Conservation (phyloP, 192 early-diverging fungal species). For the Podila verticillata region DNA sequence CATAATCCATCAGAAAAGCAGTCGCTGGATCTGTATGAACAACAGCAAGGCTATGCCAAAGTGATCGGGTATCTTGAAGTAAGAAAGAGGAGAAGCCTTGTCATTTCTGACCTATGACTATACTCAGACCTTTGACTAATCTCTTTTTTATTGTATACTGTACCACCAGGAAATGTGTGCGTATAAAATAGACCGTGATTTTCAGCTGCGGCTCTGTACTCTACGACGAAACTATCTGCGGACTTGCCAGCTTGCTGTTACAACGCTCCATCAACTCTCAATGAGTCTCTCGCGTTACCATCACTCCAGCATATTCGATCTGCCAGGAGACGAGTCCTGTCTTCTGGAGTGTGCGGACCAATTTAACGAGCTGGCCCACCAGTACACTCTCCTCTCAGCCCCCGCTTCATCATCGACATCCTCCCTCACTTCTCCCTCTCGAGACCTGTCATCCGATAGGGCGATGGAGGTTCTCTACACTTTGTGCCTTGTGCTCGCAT, state of each 20-base stretch:
- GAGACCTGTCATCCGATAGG: slow-evolving; percentile 13
- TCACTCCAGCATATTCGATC: background rate
- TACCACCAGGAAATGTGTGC: slow-evolving; percentile 25
- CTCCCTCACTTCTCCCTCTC: background rate
- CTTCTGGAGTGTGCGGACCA: slow-evolving; percentile 23
- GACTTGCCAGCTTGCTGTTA: slow-evolving; percentile 17
- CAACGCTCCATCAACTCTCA: slow-evolving; percentile 20
- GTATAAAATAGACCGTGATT: slow-evolving; percentile 25
- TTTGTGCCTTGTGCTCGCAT: slow-evolving; percentile 29
- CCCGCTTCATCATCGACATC: background rate
- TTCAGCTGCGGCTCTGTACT: slow-evolving; percentile 19
- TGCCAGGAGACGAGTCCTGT: slow-evolving; percentile 15
- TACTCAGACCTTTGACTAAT: background rate
- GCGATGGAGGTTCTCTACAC: slow-evolving; percentile 36
- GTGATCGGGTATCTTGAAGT: slow-evolving; percentile 33
- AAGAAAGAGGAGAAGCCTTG: background rate
- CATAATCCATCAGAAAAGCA: background rate
- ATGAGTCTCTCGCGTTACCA: background rate
- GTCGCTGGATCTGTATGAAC: slow-evolving; percentile 21
- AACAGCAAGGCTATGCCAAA: slow-evolving; percentile 38
- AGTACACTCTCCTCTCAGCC: slow-evolving; percentile 18
- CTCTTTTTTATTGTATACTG: background rate
- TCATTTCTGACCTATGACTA: background rate
- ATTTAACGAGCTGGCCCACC: slow-evolving; percentile 28
- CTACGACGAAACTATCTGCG: slow-evolving; percentile 28